A percentile compares a stretch with the other conserved stretches of the same genome.
These are phyloP conservation scores for Cordyceps fumosorosea DNA, from an alignment of 2,329 filamentous ascomycete genomes.

Conservation along the genomic window DNA sequence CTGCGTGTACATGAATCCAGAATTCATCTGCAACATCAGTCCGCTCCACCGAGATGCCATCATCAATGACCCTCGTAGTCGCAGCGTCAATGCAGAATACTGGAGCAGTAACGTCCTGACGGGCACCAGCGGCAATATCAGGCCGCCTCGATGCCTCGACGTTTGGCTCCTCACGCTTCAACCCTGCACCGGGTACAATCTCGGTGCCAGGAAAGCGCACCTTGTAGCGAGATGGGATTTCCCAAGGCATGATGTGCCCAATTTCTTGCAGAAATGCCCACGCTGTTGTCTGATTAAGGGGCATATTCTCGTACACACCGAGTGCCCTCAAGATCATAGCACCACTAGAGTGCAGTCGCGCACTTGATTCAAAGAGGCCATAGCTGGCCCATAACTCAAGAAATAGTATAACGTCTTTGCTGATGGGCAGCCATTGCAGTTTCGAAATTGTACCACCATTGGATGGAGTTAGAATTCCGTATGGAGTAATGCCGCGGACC, in stretches of 20 bases:
- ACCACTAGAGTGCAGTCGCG: constrained; percentile 54
- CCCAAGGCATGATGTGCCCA: constrained; percentile 63
- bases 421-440: constrained; percentile 24
- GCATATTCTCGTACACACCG: constrained; percentile 48
- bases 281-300: constrained; percentile 36
- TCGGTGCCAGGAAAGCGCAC: constrained; percentile 45
- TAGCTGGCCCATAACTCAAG: constrained; percentile 62
- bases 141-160: constrained; percentile 29
- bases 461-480: constrained; percentile 37
- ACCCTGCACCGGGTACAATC: constrained; percentile 36
- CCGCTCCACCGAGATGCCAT: constrained; percentile 66
- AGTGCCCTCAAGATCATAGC: constrained; percentile 57
- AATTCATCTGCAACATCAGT: constrained; percentile 47
- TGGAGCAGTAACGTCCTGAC: constrained; percentile 47
- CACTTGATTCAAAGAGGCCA: constrained; percentile 43
- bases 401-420: constrained; percentile 54
- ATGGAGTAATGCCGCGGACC: constrained; percentile 40
- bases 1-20: constrained; percentile 74
- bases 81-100: constrained; percentile 69
- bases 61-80: constrained; percentile 65
- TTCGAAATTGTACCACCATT: constrained; percentile 18
- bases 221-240: constrained; percentile 58
- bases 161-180: constrained; percentile 29
- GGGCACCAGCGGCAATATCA: constrained; percentile 42
- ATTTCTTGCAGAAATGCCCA: constrained; percentile 71